These are phyloP conservation scores for Persicaria tinctoria DNA, from an alignment of 148 eudicot genomes.

Conservation along the genomic window DNA sequence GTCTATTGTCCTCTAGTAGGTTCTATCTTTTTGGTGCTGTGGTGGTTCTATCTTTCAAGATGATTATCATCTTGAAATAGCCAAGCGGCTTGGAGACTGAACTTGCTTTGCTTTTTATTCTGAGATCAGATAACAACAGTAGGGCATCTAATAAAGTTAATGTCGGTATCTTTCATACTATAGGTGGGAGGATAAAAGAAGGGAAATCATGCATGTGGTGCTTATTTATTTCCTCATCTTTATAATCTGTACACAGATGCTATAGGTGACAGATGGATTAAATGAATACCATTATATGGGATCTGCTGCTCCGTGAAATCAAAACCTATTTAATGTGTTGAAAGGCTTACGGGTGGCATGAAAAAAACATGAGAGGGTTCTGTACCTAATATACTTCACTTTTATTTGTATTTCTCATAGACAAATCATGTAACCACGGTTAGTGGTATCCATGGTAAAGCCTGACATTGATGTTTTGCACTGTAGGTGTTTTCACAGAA, in stretches of 20 bases:
- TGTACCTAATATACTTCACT: background rate
- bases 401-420: background rate
- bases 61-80: background rate
- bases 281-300: too few relatives aligned
- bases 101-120: background rate
- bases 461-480: background rate
- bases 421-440: background rate
- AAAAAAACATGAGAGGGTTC: too few relatives aligned
- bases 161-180: background rate
- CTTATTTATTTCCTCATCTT: background rate
- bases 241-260: background rate
- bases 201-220: background rate
- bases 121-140: background rate
- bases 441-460: background rate
- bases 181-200: background rate
- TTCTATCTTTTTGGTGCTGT: background rate
- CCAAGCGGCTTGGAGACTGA: background rate
- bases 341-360: too few relatives aligned
- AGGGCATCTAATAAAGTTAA: background rate
- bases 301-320: too few relatives aligned
- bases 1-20: background rate
- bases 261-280: background rate
- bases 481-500: slow-evolving; percentile 64
- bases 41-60: background rate
- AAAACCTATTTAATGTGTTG: too few relatives aligned